phyloP scores from a whole-genome alignment of 106 monocot genomes.

The Phalaenopsis aphrodite region DNA sequence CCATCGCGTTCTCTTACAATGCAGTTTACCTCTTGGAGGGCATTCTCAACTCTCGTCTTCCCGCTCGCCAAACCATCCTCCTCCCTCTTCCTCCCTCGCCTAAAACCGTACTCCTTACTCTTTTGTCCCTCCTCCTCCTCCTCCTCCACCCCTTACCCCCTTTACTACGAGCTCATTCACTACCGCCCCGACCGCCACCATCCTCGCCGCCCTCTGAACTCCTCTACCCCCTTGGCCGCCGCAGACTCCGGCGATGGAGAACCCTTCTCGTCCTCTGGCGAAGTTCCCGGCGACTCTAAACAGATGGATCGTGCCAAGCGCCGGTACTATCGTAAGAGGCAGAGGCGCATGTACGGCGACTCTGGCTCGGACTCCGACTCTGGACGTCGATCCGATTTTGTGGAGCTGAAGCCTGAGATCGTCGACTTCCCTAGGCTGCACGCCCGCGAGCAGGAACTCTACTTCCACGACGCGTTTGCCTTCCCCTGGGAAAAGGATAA shows the following conservation, averaged over 20 bases:
- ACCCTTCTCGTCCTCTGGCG: neutral
- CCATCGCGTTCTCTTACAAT: neutral
- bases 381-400: constrained; percentile 22
- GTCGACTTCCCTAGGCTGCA: constrained; percentile 87
- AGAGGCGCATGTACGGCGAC: constrained; percentile 52
- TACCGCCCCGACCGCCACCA: constrained; percentile 39
- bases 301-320: constrained; percentile 70
- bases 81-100: constrained; percentile 1
- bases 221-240: neutral
- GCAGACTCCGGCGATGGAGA: neutral
- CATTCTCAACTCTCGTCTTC: constrained; percentile 7
- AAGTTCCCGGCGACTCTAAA: neutral
- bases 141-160: constrained; percentile 63
- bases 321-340: constrained; percentile 76
- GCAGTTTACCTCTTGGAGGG: neutral
- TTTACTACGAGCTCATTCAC: constrained; percentile 90
- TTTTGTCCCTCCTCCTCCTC: constrained; percentile 38
- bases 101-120: constrained; percentile 5
- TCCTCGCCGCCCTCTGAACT: constrained; percentile 7
- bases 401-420: constrained; percentile 82
- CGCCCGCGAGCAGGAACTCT: constrained; percentile 87
- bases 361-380: constrained; percentile 42
- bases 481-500: constrained; percentile 98
- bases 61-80: neutral
- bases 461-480: constrained; percentile 95